Conservation (phyloP, 2,329 filamentous ascomycete species). For the Hypoxylon sp. region DNA sequence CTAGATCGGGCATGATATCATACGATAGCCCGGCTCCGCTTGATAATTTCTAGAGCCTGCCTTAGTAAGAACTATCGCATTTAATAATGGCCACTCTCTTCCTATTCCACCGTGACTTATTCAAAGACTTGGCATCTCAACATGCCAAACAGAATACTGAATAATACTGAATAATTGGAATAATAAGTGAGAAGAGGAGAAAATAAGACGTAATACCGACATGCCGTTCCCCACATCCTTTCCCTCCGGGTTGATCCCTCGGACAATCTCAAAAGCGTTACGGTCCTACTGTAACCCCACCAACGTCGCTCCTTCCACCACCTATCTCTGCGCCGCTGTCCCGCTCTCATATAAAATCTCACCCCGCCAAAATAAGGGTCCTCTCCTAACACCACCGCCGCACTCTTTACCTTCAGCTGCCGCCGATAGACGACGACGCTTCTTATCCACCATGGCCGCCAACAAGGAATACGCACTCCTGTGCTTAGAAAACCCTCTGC, state of each 20-base stretch:
- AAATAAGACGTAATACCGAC: conserved; percentile 11
- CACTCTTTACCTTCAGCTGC: conserved; percentile 10
- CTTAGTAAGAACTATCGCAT: conserved; percentile 20
- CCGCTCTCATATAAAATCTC: conserved; percentile 48
- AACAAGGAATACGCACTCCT: conserved; percentile 87
- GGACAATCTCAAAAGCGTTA: conserved; percentile 42
- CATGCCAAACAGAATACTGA: not conserved
- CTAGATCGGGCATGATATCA: conserved; percentile 39
- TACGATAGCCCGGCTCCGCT: conserved; percentile 33
- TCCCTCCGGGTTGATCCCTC: conserved; percentile 39
- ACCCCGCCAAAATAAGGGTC: conserved; percentile 50
- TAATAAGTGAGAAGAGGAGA: conserved; percentile 7
- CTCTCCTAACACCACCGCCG: conserved; percentile 37
- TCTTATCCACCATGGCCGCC: conserved; percentile 73
- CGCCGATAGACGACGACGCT: conserved; percentile 26
- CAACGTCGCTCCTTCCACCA: conserved; percentile 9
- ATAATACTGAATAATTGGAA: conserved; percentile 3
- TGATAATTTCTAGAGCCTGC: conserved; percentile 1
- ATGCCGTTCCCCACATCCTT: conserved; percentile 40
- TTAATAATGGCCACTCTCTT: not conserved
- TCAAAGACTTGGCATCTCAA: not conserved
- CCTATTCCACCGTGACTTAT: not conserved
- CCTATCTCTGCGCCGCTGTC: conserved; percentile 12
- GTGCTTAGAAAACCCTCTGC: conserved; percentile 96
- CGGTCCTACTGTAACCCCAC: conserved; percentile 43